These are phyloP conservation scores for Candida sphagnicola DNA, from an alignment of 805 yeast species.

Conservation along the genomic window DNA sequence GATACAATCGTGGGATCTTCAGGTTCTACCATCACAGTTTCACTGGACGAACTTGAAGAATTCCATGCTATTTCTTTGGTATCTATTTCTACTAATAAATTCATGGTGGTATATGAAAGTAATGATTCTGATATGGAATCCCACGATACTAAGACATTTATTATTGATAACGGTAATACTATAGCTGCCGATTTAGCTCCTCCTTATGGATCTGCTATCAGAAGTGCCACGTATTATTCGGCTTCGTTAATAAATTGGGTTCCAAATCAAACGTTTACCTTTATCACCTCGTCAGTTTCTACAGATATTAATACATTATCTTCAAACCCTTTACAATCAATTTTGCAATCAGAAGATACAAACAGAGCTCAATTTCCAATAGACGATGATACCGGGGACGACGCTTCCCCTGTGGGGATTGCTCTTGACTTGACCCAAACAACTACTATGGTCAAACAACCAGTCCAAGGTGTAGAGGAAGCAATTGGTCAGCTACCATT, in stretches of 20 bases:
- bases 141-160: constrained; percentile 22
- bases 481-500: constrained; percentile 60
- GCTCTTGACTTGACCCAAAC: constrained; percentile 54
- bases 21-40: not conserved
- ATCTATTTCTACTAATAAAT: constrained; percentile 2
- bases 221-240: constrained; percentile 46
- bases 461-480: constrained; percentile 55
- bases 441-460: constrained; percentile 40
- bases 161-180: constrained; percentile 10
- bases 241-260: constrained; percentile 40
- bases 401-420: constrained; percentile 68
- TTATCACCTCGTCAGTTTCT: constrained; percentile 61
- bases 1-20: not conserved
- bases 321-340: constrained; percentile 8
- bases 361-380: constrained; percentile 73
- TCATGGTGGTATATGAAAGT: constrained; percentile 12
- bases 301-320: constrained; percentile 41
- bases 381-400: constrained; percentile 59
- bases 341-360: constrained; percentile 61
- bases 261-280: constrained; percentile 16
- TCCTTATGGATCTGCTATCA: constrained; percentile 47
- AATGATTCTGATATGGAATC: constrained; percentile 23
- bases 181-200: constrained; percentile 41
- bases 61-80: constrained; percentile 4
- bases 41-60: constrained; percentile 1